Conservation (phyloP, 176 grass and related monocot genomes). For the Metroxylon sagu region DNA sequence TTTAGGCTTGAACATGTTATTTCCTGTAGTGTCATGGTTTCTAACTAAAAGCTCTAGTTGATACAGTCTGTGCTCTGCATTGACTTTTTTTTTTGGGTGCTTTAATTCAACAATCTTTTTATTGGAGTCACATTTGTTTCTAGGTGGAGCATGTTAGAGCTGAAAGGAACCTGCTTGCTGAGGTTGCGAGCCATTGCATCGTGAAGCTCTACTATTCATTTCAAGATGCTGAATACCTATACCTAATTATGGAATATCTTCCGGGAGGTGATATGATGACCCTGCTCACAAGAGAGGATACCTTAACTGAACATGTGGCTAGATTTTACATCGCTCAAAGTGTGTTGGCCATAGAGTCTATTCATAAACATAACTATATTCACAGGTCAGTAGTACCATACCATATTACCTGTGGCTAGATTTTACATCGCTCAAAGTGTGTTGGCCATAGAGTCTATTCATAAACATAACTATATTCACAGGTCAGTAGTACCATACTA, state of each 20-base stretch:
- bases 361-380: slow-evolving; percentile 98
- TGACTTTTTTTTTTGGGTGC: no score
- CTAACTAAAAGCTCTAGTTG: no score
- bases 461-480: slow-evolving; percentile 98
- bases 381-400: slow-evolving; percentile 47
- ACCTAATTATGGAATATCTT: slow-evolving; percentile 97
- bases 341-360: slow-evolving; percentile 89
- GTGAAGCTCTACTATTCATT: slow-evolving; percentile 98
- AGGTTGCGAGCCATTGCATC: slow-evolving; percentile 94
- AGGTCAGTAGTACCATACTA: slow-evolving; percentile 32
- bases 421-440: slow-evolving; percentile 97
- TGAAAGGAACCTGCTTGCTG: slow-evolving; percentile 94
- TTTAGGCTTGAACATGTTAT: no score
- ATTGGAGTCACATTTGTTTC: background rate
- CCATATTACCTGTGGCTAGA: slow-evolving; percentile 38
- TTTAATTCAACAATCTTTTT: background rate
- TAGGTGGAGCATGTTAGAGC: slow-evolving; percentile 99
- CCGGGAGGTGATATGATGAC: slow-evolving; percentile 98
- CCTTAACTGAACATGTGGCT: slow-evolving; percentile 78
- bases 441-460: slow-evolving; percentile 94
- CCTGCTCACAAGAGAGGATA: slow-evolving; percentile 95
- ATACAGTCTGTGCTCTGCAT: no score
- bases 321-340: slow-evolving; percentile 94
- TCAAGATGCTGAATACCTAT: slow-evolving; percentile 82
- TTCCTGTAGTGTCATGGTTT: no score